Evolutionary conservation across 2,329 filamentous ascomycete genomes (phyloP).

Genomic region (Penicillium sp.): DNA sequence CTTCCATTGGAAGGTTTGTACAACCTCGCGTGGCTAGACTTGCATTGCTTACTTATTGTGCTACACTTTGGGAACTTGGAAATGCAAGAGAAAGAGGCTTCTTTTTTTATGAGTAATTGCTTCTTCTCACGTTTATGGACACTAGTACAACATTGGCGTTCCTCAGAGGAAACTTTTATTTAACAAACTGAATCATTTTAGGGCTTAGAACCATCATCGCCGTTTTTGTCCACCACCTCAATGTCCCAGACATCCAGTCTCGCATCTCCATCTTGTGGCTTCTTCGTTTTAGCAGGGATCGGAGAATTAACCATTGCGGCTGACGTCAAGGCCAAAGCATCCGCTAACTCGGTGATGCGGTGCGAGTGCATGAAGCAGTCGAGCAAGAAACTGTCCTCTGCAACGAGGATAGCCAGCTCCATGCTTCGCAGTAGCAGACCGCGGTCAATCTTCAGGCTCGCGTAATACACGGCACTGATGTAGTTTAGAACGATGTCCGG

Average conservation of each 20-base stretch:
- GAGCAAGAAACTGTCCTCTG: conserved; percentile 64
- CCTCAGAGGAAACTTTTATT: not conserved
- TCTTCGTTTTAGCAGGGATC: conserved; percentile 41
- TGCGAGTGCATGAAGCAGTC: conserved; percentile 60
- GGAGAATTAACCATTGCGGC: conserved; percentile 60
- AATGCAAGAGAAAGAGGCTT: not conserved
- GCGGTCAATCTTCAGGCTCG: conserved; percentile 68
- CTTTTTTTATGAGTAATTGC: not conserved
- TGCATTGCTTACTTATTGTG: too few relatives aligned
- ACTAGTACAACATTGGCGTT: not conserved
- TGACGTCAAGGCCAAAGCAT: conserved; percentile 71
- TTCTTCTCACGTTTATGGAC: not conserved
- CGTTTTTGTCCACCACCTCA: conserved; percentile 25
- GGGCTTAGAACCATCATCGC: not conserved
- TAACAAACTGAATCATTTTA: not conserved
- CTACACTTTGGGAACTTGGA: not conserved
- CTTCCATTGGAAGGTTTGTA: not conserved
- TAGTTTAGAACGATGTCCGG: conserved; percentile 84
- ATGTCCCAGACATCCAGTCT: conserved; percentile 39
- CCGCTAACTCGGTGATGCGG: conserved; percentile 71
- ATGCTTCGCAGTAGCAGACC: conserved; percentile 79
- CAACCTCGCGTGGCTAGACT: too few relatives aligned
- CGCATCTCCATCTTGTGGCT: conserved; percentile 30
- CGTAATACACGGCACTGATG: conserved; percentile 73
- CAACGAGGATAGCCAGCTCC: conserved; percentile 77